Percentiles rank a stretch among this genome's conserved stretches.
These are phyloP conservation scores for Suillus lakei DNA, from an alignment of 768 basidiomycete genomes.

Conservation along the genomic window DNA sequence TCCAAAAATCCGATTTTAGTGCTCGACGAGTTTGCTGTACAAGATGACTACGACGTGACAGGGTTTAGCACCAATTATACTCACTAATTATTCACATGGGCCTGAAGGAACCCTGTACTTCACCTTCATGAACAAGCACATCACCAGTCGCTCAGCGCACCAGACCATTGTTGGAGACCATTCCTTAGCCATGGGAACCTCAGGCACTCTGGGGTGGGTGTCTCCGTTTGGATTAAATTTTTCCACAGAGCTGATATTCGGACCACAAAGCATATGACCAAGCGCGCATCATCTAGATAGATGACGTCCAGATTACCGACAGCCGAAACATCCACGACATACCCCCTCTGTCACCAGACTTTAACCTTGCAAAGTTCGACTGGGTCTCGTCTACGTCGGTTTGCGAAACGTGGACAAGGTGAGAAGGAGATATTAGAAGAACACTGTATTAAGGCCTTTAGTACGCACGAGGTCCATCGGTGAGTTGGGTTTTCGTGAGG, in stretches of 20 bases:
- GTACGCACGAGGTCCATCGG: conserved; percentile 85
- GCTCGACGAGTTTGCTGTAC: too few relatives aligned
- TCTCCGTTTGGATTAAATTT: background rate
- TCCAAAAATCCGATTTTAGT: too few relatives aligned
- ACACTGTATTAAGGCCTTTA: conserved; percentile 91
- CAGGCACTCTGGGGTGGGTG: conserved; percentile 79
- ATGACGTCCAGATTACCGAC: conserved; percentile 82
- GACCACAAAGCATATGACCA: conserved; percentile 66
- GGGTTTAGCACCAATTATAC: too few relatives aligned
- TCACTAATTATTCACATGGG: too few relatives aligned
- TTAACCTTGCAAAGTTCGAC: too few relatives aligned
- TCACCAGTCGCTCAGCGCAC: conserved; percentile 26
- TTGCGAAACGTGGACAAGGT: too few relatives aligned
- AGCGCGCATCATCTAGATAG: conserved; percentile 92
- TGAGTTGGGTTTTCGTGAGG: conserved; percentile 53
- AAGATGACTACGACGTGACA: too few relatives aligned
- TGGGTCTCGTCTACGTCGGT: too few relatives aligned
- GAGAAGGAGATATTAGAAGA: too few relatives aligned
- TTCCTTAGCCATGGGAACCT: conserved; percentile 92
- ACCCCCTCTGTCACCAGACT: too few relatives aligned
- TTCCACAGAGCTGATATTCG: conserved; percentile 11
- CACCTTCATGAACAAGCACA: conserved; percentile 13
- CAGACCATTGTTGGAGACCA: conserved; percentile 96
- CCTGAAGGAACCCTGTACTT: conserved; percentile 52
- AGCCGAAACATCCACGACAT: too few relatives aligned